Conservation (phyloP, 495 filamentous ascomycete species). For the Glarea lozoyensis region DNA sequence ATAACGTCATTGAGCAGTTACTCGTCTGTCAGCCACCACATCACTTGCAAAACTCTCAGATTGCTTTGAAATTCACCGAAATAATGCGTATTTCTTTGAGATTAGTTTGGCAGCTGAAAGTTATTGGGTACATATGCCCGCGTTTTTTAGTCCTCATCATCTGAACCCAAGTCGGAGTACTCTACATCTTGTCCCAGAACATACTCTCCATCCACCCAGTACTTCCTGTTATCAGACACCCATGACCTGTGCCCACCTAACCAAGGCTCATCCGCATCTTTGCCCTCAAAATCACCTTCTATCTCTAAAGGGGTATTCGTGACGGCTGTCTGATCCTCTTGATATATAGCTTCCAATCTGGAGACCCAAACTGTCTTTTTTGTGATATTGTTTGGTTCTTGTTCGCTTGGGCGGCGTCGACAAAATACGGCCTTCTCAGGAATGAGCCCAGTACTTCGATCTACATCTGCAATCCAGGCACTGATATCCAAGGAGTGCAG, state of each 20-base stretch:
- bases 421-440: slow-evolving; percentile 1
- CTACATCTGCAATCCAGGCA: slow-evolving; percentile 3
- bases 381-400: background rate
- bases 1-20: too few relatives aligned
- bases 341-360: background rate
- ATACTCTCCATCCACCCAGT: background rate
- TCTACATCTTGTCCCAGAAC: background rate
- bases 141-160: too few relatives aligned
- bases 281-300: slow-evolving; percentile 2
- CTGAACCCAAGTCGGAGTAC: background rate
- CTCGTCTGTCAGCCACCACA: too few relatives aligned
- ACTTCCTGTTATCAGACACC: background rate
- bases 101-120: too few relatives aligned
- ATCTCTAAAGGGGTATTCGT: background rate
- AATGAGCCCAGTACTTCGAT: background rate
- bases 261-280: slow-evolving; percentile 5
- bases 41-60: too few relatives aligned
- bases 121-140: too few relatives aligned
- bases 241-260: background rate
- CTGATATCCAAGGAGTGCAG: slow-evolving; percentile 1
- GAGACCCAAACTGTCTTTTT: background rate
- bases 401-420: background rate
- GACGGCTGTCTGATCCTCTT: background rate
- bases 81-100: too few relatives aligned
- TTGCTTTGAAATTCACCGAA: too few relatives aligned